These are phyloP conservation scores for Arachis hypogaea DNA, from an alignment of 306 rosid genomes.

Conservation along the genomic window DNA sequence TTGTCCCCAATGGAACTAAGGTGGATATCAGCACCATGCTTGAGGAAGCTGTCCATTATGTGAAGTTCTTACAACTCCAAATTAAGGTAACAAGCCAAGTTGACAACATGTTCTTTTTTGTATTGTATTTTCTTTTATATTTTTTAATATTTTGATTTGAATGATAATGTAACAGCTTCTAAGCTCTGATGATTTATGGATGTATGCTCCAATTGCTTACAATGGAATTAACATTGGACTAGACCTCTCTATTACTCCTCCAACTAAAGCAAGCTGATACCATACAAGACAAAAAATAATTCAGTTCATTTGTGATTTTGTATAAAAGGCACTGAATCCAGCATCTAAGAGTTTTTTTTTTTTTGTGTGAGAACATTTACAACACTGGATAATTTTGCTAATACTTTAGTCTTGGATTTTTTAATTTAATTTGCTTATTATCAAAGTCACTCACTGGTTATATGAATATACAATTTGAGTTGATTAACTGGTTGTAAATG, in stretches of 20 bases:
- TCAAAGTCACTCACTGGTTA: background rate
- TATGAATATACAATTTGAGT: background rate
- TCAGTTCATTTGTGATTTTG: constrained; percentile 18
- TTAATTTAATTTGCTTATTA: background rate
- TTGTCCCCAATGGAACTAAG: constrained; percentile 94
- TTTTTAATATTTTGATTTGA: constrained; percentile 35
- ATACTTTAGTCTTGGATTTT: background rate
- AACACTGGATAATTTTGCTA: background rate
- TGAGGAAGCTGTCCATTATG: constrained; percentile 93
- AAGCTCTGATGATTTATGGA: constrained; percentile 92
- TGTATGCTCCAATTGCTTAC: constrained; percentile 90
- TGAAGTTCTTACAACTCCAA: constrained; percentile 84
- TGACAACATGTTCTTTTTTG: background rate
- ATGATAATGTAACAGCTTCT: constrained; percentile 55
- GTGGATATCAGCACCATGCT: constrained; percentile 93
- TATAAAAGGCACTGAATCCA: constrained; percentile 10
- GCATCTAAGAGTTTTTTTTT: background rate
- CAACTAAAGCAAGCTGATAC: constrained; percentile 40
- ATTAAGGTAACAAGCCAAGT: constrained; percentile 66
- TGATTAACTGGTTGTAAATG: background rate
- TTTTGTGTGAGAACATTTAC: background rate
- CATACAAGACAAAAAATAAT: background rate
- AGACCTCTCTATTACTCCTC: constrained; percentile 43
- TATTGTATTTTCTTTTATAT: background rate
- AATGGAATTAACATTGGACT: constrained; percentile 75